Evolutionary conservation across 306 rosid genomes (phyloP).

Genomic region (Prosopis cineraria): DNA sequence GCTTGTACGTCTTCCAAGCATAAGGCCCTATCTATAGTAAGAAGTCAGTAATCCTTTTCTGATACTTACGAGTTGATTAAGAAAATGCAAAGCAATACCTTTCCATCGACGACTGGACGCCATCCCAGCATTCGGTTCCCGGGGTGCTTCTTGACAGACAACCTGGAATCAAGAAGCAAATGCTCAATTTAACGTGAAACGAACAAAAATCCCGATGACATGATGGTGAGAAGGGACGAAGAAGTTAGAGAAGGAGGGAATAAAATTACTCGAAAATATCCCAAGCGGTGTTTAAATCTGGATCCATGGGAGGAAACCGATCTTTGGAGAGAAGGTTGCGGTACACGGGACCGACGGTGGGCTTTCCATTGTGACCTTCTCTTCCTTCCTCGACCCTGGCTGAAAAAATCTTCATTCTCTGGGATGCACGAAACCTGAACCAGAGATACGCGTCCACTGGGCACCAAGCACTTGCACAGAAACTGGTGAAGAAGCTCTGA

Average conservation of each 20-base stretch:
- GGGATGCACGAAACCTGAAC: conserved; percentile 38
- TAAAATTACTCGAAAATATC: conserved; percentile 71
- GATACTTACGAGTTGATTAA: not conserved
- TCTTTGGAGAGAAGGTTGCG: conserved; percentile 63
- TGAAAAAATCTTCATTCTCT: conserved; percentile 64
- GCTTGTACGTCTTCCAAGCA: conserved; percentile 84
- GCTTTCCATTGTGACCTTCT: conserved; percentile 68
- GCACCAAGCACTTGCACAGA: conserved; percentile 1
- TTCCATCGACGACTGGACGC: conserved; percentile 68
- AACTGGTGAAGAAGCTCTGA: not conserved
- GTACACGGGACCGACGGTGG: conserved; percentile 79
- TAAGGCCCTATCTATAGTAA: conserved; percentile 69
- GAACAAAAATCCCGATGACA: not conserved
- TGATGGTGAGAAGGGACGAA: not conserved
- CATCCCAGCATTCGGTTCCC: conserved; percentile 82
- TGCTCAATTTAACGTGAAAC: not conserved
- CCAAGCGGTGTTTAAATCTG: conserved; percentile 67
- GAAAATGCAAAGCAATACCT: conserved; percentile 41
- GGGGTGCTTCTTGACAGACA: conserved; percentile 55
- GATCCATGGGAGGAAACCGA: conserved; percentile 66
- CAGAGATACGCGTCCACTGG: not conserved
- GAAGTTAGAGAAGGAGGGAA: not conserved
- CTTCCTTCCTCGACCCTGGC: conserved; percentile 78
- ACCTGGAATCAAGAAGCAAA: conserved; percentile 44
- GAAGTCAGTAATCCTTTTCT: conserved; percentile 2